Evolutionary conservation across 2,329 filamentous ascomycete species (phyloP).

Genomic region (Sporothrix euskadiensis): DNA sequence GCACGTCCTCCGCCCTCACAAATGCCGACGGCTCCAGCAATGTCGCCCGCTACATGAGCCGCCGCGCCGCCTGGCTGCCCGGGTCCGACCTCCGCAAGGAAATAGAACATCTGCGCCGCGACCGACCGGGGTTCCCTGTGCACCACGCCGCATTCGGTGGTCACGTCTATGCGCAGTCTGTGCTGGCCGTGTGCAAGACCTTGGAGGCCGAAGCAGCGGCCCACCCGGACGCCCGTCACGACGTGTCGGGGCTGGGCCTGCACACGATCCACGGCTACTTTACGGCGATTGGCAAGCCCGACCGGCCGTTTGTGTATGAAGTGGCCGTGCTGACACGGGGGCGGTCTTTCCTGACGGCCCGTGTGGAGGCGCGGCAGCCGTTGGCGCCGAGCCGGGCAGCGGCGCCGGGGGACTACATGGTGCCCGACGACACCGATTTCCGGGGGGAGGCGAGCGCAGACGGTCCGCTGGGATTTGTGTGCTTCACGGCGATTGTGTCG

Average conservation of each 20-base stretch:
- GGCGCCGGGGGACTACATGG: conserved; percentile 35
- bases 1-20: neutral
- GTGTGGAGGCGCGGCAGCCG: conserved; percentile 53
- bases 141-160: conserved; percentile 45
- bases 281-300: conserved; percentile 48
- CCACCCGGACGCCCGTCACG: conserved; percentile 21
- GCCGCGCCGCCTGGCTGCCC: conserved; percentile 40
- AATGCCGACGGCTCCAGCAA: conserved; percentile 7
- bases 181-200: conserved; percentile 42
- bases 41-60: conserved; percentile 41
- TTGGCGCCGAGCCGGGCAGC: conserved; percentile 42
- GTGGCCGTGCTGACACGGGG: conserved; percentile 49
- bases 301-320: conserved; percentile 57
- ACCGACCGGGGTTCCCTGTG: conserved; percentile 15
- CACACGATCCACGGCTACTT: conserved; percentile 57
- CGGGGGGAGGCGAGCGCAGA: conserved; percentile 43
- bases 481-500: conserved; percentile 55
- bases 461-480: conserved; percentile 45
- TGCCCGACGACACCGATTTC: conserved; percentile 35
- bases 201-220: conserved; percentile 33
- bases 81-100: conserved; percentile 37
- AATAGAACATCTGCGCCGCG: neutral
- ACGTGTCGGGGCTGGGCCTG: neutral
- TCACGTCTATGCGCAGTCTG: conserved; percentile 48
- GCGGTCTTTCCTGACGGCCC: conserved; percentile 51